Evolutionary conservation across 495 filamentous ascomycete genomes (phyloP).

Genomic region (Hapsidospora chrysogenum): DNA sequence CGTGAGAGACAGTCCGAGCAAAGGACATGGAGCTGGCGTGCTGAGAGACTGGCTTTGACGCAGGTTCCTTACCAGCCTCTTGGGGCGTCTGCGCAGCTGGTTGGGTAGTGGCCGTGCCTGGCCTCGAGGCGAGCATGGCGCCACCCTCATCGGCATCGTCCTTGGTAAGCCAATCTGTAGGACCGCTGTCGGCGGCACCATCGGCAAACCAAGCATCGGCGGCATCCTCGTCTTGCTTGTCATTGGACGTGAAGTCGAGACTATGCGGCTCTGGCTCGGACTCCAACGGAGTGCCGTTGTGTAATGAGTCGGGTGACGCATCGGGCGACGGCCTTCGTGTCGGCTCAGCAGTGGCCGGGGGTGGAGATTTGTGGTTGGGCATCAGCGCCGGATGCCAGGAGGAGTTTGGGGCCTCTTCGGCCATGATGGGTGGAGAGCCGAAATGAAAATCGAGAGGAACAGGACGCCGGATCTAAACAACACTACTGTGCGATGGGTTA

Average conservation of each 20-base stretch:
- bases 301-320: background rate
- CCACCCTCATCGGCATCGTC: constrained; percentile 3
- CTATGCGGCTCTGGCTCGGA: constrained; percentile 1
- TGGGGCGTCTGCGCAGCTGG: constrained; percentile 6
- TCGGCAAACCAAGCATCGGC: too few species aligned
- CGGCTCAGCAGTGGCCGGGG: background rate
- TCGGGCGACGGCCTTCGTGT: constrained; percentile 1
- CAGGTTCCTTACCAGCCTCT: constrained; percentile 7
- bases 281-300: background rate
- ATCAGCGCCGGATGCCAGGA: constrained; percentile 40
- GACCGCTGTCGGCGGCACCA: too few species aligned
- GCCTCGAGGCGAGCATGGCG: background rate
- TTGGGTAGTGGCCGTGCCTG: too few species aligned
- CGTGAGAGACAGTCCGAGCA: constrained; percentile 31
- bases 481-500: background rate
- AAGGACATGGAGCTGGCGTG: constrained; percentile 35
- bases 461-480: background rate
- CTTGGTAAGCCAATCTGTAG: too few species aligned
- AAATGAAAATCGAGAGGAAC: constrained; percentile 3
- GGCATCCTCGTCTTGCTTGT: too few species aligned
- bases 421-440: constrained; percentile 10
- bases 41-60: constrained; percentile 17
- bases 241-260: too few species aligned
- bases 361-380: constrained; percentile 14
- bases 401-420: constrained; percentile 21